Percentiles rank a stretch among this genome's conserved stretches.
These are phyloP conservation scores for Hypoxylon trugodes DNA, from an alignment of 495 filamentous ascomycete genomes.

Conservation along the genomic window DNA sequence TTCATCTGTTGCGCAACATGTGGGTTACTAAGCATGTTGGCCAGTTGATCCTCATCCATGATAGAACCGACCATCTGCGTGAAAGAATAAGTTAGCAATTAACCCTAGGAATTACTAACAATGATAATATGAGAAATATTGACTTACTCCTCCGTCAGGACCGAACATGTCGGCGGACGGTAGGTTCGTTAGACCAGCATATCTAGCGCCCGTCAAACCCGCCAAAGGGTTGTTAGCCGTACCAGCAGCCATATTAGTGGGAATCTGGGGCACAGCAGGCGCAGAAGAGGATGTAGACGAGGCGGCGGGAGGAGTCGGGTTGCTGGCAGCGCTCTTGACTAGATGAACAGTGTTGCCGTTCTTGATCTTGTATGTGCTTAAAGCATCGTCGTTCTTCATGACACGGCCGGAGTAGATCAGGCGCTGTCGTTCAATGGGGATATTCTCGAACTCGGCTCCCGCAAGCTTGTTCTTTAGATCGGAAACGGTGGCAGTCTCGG, in stretches of 20 bases:
- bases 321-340: constrained; percentile 94
- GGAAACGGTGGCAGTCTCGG: constrained; percentile 76
- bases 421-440: constrained; percentile 85
- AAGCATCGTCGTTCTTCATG: constrained; percentile 88
- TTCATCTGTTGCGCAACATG: constrained; percentile 83
- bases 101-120: neutral
- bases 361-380: constrained; percentile 92
- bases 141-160: constrained; percentile 93
- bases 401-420: constrained; percentile 98
- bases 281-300: constrained; percentile 60
- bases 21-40: constrained; percentile 86
- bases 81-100: constrained; percentile 42
- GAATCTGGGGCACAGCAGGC: constrained; percentile 68
- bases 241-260: constrained; percentile 89
- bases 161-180: constrained; percentile 92
- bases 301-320: constrained; percentile 71
- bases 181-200: constrained; percentile 89
- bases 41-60: constrained; percentile 74
- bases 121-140: neutral
- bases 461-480: constrained; percentile 91
- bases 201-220: constrained; percentile 90
- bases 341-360: constrained; percentile 94
- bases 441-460: constrained; percentile 78
- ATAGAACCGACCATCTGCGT: constrained; percentile 91
- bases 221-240: constrained; percentile 91